Percentiles rank a stretch among this genome's conserved stretches.
Evolutionary conservation across 2,329 filamentous ascomycete species (phyloP).

Genomic region (Seiridium unicorne): DNA sequence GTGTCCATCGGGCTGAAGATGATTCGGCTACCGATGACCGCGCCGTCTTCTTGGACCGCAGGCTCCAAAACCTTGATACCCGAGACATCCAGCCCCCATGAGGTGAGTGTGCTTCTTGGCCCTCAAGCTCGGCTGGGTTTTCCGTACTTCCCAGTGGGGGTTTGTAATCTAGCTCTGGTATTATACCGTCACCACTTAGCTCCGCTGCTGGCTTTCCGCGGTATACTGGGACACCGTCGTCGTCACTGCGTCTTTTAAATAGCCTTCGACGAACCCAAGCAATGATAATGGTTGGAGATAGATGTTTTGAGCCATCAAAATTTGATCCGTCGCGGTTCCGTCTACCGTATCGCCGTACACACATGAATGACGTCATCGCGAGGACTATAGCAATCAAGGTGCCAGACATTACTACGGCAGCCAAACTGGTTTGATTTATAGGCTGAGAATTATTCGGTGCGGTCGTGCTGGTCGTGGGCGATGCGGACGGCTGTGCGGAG

Average conservation of each 20-base stretch:
- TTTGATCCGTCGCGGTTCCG: neutral
- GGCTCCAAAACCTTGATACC: neutral
- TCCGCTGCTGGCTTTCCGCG: too few species aligned
- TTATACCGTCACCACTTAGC: neutral
- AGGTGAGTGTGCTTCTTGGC: neutral
- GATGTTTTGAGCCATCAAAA: too few species aligned
- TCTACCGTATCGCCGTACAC: constrained; percentile 7
- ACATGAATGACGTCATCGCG: constrained; percentile 10
- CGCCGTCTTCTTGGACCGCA: neutral
- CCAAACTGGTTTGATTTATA: constrained; percentile 8
- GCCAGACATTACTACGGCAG: constrained; percentile 18
- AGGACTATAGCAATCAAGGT: constrained; percentile 19
- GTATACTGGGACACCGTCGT: neutral
- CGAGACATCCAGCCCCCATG: constrained; percentile 10
- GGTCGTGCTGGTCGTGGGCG: neutral
- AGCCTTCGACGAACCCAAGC: neutral
- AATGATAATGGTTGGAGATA: neutral
- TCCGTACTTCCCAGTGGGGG: neutral
- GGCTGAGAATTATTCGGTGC: neutral
- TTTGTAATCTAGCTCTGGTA: neutral
- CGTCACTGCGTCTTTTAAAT: neutral
- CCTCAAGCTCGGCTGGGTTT: constrained; percentile 10
- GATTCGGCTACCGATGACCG: neutral
- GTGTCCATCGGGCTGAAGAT: neutral
- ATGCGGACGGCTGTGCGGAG: neutral